These are phyloP conservation scores for Pouteria glomerata DNA, from an alignment of 148 eudicot species.

Conservation along the genomic window DNA sequence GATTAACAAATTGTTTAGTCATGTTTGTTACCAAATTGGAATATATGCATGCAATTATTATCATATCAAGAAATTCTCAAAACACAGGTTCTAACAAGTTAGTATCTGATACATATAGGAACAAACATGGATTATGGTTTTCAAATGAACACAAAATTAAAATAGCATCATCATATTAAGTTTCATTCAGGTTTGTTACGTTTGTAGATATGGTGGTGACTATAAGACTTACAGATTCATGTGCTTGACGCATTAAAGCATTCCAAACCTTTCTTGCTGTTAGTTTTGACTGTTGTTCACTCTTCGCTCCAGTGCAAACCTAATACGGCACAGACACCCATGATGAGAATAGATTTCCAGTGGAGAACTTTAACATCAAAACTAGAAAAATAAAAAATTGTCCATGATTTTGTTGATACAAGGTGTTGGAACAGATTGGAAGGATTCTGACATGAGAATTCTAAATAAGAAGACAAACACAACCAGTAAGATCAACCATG, in stretches of 20 bases:
- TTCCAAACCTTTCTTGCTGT: slow-evolving; percentile 56
- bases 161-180: background rate
- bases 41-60: background rate
- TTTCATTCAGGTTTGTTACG: background rate
- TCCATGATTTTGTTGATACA: background rate
- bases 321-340: background rate
- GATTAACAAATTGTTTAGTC: background rate
- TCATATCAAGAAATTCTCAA: background rate
- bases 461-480: background rate
- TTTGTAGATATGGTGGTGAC: slow-evolving; percentile 2
- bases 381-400: background rate
- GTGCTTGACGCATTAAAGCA: background rate
- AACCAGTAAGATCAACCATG: too few relatives aligned
- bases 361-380: background rate
- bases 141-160: slow-evolving; percentile 1
- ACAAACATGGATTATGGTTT: background rate
- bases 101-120: background rate
- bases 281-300: slow-evolving; percentile 52
- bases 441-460: background rate
- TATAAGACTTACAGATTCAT: background rate
- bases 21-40: background rate
- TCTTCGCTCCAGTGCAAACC: slow-evolving; percentile 83
- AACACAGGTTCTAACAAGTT: background rate
- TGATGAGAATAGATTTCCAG: background rate
- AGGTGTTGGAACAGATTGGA: background rate